Base-by-base conservation (phyloP, 2,329 filamentous ascomycete genomes). In the Blastomyces emzantsi region DNA sequence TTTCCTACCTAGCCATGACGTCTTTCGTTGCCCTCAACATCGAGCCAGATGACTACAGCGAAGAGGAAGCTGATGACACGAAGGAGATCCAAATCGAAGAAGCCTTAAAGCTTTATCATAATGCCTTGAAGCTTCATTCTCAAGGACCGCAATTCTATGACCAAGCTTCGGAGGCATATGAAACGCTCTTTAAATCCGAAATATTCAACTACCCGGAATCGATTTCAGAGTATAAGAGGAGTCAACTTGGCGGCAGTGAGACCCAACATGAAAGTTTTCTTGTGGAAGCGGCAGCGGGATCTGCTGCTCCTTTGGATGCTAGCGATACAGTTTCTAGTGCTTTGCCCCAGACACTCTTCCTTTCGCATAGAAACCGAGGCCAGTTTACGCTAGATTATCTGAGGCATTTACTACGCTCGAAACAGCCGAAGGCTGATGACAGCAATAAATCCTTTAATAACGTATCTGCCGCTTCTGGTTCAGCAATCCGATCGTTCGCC, bases 61-160 rank as follows among this genome's bases (percentile, higher is more conserved):
- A 96, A 73, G 90, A 96, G 70, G 92, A 97, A 76, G 81, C 96
- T 72, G 94, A 99, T 74, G 92, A 94, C 71, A 96, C 92, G 43
- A 94, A 93, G 74, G 93, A 97, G 76, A 87, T 99, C 61, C 92
- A 96, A 82, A 93, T 97, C 72, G 94, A 99, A 72, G 94, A 99
- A 78, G 92, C 94, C 58, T 81, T 99, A 66, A 97, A 97, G 77
- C 85, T 93, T 45, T 99, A 97, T 74, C 92, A 97, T 73, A 88
- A 83, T 69, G 94, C 94, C 57, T 80, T 99, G 64, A 96, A 93
- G 75, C 86, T 92, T 68, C 94, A 99, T 73, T 88, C 93, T 1
- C 91, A 96, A 76, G 92, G 94, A 1, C 86, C 90, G 0, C 79
- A 79, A 22, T 90, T 86, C 62, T 94, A 90, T 73, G 77, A 85